These are phyloP conservation scores for Solanum boliviense DNA, from an alignment of 257 asterid species.

Conservation along the genomic window DNA sequence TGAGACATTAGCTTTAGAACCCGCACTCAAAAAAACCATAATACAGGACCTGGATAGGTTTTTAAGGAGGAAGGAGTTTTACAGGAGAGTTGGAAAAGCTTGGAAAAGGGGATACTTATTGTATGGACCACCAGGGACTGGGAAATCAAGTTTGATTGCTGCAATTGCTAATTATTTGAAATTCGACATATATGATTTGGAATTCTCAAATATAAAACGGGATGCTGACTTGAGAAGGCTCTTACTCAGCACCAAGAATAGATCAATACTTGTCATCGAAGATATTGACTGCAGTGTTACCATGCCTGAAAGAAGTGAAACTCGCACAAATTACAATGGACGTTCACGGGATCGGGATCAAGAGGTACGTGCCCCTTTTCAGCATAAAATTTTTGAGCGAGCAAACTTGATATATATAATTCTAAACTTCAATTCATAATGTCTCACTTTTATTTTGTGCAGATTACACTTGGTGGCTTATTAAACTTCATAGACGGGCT, in stretches of 20 bases:
- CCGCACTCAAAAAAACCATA: slow-evolving; percentile 15
- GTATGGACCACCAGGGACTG: slow-evolving; percentile 77
- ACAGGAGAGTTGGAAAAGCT: slow-evolving; percentile 60
- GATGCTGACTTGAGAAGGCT: slow-evolving; percentile 59
- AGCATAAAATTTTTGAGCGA: not conserved
- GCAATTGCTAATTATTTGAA: slow-evolving; percentile 69
- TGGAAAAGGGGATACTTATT: slow-evolving; percentile 79
- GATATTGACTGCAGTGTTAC: slow-evolving; percentile 68
- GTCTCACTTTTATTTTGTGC: not conserved
- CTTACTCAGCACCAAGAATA: slow-evolving; percentile 44
- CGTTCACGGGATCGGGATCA: slow-evolving; percentile 9
- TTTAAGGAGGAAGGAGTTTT: slow-evolving; percentile 46
- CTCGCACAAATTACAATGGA: not conserved
- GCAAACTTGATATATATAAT: not conserved
- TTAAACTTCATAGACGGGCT: slow-evolving; percentile 75
- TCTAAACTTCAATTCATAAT: not conserved
- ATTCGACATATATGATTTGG: slow-evolving; percentile 64
- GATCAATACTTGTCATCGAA: slow-evolving; percentile 65
- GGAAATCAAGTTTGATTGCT: slow-evolving; percentile 62
- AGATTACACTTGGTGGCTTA: slow-evolving; percentile 61
- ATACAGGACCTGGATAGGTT: slow-evolving; percentile 54
- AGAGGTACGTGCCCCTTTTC: slow-evolving; percentile 9
- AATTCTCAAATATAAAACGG: slow-evolving; percentile 34
- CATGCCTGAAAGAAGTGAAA: slow-evolving; percentile 29
- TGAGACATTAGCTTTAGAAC: slow-evolving; percentile 52